phyloP scores from a whole-genome alignment of 805 yeast genomes.

The Yamadazyma sp. region DNA sequence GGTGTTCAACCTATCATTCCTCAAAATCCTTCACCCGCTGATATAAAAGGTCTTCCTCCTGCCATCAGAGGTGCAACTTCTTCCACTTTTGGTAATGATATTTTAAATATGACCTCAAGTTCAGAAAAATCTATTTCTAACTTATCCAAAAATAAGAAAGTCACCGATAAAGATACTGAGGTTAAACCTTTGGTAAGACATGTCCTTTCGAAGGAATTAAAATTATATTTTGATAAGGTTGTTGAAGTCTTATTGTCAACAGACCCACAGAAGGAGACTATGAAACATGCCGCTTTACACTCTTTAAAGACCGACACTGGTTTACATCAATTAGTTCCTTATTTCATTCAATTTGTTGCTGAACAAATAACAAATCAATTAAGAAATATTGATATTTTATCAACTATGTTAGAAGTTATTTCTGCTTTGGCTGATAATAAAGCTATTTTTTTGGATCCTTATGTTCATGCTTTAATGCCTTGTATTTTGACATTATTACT shows the following conservation, averaged over 20 bases:
- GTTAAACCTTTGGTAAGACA: conserved; percentile 93
- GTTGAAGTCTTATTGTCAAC: conserved; percentile 70
- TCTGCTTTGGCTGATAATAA: conserved; percentile 80
- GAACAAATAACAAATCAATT: conserved; percentile 91
- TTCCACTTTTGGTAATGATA: conserved; percentile 40
- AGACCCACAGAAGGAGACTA: conserved; percentile 51
- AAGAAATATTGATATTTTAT: conserved; percentile 62
- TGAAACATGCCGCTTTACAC: conserved; percentile 77
- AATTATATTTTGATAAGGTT: conserved; percentile 88
- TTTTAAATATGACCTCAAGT: conserved; percentile 25
- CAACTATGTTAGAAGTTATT: conserved; percentile 85
- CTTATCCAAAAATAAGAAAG: conserved; percentile 11
- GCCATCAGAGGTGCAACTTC: conserved; percentile 76
- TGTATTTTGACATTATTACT: conserved; percentile 83
- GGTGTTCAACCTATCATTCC: conserved; percentile 98
- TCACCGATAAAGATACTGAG: conserved; percentile 42
- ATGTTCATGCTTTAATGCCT: conserved; percentile 96
- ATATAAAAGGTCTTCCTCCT: conserved; percentile 75
- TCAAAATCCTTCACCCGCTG: conserved; percentile 86
- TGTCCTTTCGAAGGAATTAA: conserved; percentile 89
- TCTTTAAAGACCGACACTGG: conserved; percentile 92
- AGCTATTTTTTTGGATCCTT: conserved; percentile 88
- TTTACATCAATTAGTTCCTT: conserved; percentile 92
- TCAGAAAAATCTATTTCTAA: conserved; percentile 7
- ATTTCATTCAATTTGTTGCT: conserved; percentile 91